Evolutionary conservation across 441 rosid species (phyloP).

Genomic region (Adansonia rubrostipa): DNA sequence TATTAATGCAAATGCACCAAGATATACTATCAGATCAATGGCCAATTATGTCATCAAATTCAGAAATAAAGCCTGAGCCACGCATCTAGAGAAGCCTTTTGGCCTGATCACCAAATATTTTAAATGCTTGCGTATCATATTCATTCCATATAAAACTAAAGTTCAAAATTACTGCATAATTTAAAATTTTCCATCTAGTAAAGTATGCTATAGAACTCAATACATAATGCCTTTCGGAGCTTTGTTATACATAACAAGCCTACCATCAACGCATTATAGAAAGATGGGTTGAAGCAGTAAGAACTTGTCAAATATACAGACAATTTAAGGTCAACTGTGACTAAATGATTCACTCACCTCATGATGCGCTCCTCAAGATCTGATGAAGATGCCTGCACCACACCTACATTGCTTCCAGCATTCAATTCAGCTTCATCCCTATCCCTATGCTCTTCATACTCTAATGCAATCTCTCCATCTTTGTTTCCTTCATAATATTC

Average conservation of each 20-base stretch:
- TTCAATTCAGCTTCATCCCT: slow-evolving; percentile 38
- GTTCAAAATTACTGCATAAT: not conserved
- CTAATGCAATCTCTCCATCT: slow-evolving; percentile 31
- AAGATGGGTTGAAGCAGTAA: not conserved
- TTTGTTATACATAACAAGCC: not conserved
- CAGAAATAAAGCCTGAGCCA: not conserved
- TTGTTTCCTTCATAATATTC: slow-evolving; percentile 40
- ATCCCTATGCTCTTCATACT: slow-evolving; percentile 48
- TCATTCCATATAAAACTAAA: not conserved
- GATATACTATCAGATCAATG: not conserved
- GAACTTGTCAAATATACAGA: not conserved
- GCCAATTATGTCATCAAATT: not conserved
- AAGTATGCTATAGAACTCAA: not conserved
- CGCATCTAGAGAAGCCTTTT: not conserved
- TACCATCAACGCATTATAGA: not conserved
- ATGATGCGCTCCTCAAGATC: slow-evolving; percentile 64
- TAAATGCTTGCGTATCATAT: not conserved
- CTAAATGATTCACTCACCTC: slow-evolving; percentile 52
- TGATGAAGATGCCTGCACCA: slow-evolving; percentile 36
- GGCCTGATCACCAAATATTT: slow-evolving; percentile 12
- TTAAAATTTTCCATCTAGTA: not conserved
- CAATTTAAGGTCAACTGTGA: not conserved
- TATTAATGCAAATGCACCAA: not conserved
- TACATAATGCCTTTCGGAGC: not conserved
- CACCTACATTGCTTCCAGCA: slow-evolving; percentile 43